phyloP scores from a whole-genome alignment of 1,139 yeast species.

The Meyerozyma elateridarum region DNA sequence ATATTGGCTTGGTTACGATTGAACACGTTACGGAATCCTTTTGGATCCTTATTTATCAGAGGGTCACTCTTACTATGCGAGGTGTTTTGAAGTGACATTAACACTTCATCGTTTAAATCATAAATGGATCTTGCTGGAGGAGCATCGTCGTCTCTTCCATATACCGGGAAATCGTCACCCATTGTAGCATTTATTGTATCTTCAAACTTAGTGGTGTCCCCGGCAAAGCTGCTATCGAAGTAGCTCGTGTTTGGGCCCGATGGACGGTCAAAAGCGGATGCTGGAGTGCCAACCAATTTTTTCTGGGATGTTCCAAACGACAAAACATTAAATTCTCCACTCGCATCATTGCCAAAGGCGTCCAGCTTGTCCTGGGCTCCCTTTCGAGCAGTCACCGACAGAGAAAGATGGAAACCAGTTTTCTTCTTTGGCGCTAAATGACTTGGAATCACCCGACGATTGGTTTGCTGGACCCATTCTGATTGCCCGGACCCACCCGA shows the following conservation, averaged over 20 bases:
- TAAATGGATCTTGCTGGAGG: conserved; percentile 63
- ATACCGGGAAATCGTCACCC: conserved; percentile 26
- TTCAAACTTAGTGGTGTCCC: conserved; percentile 26
- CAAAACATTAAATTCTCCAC: conserved; percentile 32
- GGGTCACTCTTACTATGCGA: conserved; percentile 20
- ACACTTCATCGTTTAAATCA: conserved; percentile 47
- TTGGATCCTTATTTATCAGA: conserved; percentile 44
- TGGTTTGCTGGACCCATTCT: conserved; percentile 51
- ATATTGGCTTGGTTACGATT: conserved; percentile 18
- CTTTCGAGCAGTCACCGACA: conserved; percentile 16
- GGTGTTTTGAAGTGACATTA: conserved; percentile 20
- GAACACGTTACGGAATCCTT: conserved; percentile 42
- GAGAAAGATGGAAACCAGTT: conserved; percentile 36
- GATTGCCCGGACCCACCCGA: conserved; percentile 20
- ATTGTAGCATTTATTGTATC: conserved; percentile 28
- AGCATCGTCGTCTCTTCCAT: conserved; percentile 32
- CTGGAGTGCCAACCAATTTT: conserved; percentile 17
- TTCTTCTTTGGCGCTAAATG: conserved; percentile 43
- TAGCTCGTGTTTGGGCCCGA: conserved; percentile 15
- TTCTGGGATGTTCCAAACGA: conserved; percentile 36
- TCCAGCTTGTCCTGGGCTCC: conserved; percentile 10
- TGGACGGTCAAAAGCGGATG: conserved; percentile 14
- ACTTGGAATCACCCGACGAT: conserved; percentile 57
- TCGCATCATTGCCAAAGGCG: conserved; percentile 12
- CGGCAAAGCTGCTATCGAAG: conserved; percentile 19